These are phyloP conservation scores for Saccharomycopsis synnaedendra DNA, from an alignment of 805 yeast species.

Conservation along the genomic window DNA sequence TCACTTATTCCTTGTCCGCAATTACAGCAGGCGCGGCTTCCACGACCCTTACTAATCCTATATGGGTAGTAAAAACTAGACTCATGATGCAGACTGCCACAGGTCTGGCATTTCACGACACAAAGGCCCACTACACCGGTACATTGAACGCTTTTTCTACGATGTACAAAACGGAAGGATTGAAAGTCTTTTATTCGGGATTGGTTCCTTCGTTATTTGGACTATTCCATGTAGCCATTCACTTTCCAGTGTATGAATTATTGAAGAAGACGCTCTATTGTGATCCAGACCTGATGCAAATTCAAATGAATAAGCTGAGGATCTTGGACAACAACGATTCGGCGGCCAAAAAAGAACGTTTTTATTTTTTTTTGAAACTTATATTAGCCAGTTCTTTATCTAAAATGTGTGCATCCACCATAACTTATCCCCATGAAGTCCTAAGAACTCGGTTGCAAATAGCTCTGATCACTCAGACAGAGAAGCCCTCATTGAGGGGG, in stretches of 20 bases:
- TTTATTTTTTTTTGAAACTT: constrained; percentile 29
- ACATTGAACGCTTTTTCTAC: constrained; percentile 74
- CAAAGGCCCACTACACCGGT: constrained; percentile 44
- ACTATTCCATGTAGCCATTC: constrained; percentile 86
- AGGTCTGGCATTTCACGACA: constrained; percentile 28
- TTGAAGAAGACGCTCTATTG: constrained; percentile 46
- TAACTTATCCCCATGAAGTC: constrained; percentile 94
- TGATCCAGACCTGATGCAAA: constrained; percentile 13
- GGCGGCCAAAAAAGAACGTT: constrained; percentile 16
- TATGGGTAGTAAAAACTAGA: constrained; percentile 96
- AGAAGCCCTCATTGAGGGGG: not conserved
- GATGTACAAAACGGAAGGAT: constrained; percentile 74
- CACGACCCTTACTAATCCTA: constrained; percentile 81
- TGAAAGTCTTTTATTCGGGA: constrained; percentile 77
- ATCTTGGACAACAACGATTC: constrained; percentile 13
- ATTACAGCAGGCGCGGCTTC: constrained; percentile 83
- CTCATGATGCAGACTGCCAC: constrained; percentile 72
- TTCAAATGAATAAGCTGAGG: constrained; percentile 17
- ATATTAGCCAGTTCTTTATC: constrained; percentile 66
- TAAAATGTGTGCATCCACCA: constrained; percentile 77
- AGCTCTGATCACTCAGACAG: constrained; percentile 19
- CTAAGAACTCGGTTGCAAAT: constrained; percentile 85
- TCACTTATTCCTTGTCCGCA: constrained; percentile 43
- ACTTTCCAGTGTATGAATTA: constrained; percentile 86
- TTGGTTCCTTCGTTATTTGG: constrained; percentile 86